phyloP scores from a whole-genome alignment of 495 filamentous ascomycete species.

The Penicillium daleae region DNA sequence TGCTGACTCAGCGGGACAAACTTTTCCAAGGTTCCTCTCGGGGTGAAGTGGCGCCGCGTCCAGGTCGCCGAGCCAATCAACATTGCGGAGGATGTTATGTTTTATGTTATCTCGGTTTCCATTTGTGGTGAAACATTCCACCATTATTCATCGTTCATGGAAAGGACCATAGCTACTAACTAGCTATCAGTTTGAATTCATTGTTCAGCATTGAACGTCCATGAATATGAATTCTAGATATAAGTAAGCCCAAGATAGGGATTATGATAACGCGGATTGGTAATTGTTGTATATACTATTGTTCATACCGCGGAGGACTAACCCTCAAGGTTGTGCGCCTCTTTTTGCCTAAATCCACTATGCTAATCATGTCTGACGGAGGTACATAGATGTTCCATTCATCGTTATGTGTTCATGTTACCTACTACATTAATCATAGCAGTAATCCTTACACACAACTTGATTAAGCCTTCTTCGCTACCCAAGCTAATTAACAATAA shows the following conservation, averaged over 20 bases:
- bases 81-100: background rate
- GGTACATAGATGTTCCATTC: background rate
- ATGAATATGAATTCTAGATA: no score
- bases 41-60: constrained; percentile 1
- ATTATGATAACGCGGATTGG: background rate
- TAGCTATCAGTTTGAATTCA: no score
- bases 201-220: no score
- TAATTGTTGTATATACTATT: background rate
- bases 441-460: background rate
- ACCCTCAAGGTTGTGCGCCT: background rate
- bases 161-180: no score
- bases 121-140: no score
- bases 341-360: background rate
- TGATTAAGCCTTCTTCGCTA: constrained; percentile 1
- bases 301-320: background rate
- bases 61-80: constrained; percentile 6
- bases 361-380: background rate
- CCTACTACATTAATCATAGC: background rate
- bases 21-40: constrained; percentile 9
- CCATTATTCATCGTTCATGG: no score
- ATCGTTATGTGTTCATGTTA: constrained; percentile 4
- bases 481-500: background rate
- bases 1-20: constrained; percentile 4
- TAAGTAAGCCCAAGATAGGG: background rate
- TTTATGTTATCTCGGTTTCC: no score